These are phyloP conservation scores for Cystobasidiopsis lactophilus DNA, from an alignment of 768 basidiomycete species.

Conservation along the genomic window DNA sequence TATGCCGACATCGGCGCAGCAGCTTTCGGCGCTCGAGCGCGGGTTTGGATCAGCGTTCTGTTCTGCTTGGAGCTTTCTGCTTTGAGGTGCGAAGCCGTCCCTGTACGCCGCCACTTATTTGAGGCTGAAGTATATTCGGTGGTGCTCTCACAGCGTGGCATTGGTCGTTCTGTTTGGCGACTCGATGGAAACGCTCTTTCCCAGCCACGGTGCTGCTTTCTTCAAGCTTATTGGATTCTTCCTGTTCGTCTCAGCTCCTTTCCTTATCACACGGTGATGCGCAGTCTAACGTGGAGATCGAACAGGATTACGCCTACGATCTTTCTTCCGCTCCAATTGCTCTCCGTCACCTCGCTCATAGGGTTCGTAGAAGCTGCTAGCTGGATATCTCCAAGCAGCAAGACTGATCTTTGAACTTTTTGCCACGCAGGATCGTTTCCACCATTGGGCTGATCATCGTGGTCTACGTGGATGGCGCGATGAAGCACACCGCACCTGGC, in stretches of 20 bases:
- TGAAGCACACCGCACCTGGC: constrained; percentile 49
- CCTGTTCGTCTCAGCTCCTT: constrained; percentile 31
- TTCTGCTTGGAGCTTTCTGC: constrained; percentile 78
- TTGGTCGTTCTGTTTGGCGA: constrained; percentile 79
- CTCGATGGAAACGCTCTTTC: constrained; percentile 50
- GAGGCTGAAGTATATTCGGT: neutral
- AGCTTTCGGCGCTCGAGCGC: constrained; percentile 59
- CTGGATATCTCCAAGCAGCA: too few relatives aligned
- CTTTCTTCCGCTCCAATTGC: constrained; percentile 59
- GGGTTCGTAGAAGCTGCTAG: constrained; percentile 25
- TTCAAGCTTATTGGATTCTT: constrained; percentile 56
- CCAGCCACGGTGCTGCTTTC: constrained; percentile 39
- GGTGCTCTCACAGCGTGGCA: constrained; percentile 36
- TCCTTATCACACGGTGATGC: neutral
- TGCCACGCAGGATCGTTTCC: constrained; percentile 35
- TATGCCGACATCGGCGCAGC: constrained; percentile 77
- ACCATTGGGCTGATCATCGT: constrained; percentile 51
- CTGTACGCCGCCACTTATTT: neutral
- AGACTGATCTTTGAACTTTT: too few relatives aligned
- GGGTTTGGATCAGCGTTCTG: constrained; percentile 40
- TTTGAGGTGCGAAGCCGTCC: constrained; percentile 34
- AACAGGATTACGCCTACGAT: constrained; percentile 57
- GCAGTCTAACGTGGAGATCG: neutral
- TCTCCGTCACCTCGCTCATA: constrained; percentile 71
- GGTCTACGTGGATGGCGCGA: constrained; percentile 58